Evolutionary conservation across 495 filamentous ascomycete genomes (phyloP).

Genomic region (Xylaria venustula): DNA sequence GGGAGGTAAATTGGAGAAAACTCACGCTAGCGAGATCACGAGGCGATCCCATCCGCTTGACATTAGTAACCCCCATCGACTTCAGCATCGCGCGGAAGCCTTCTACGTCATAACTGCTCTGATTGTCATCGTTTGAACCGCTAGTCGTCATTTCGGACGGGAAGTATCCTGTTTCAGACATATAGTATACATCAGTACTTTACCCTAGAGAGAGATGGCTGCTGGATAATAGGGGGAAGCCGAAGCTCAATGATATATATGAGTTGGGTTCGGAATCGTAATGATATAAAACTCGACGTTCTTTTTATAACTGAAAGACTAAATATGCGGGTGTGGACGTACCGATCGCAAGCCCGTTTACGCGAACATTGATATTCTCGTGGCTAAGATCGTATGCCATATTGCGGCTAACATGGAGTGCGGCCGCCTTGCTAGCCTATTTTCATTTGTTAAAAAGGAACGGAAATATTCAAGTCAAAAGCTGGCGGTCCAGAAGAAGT

Average conservation of each 20-base stretch:
- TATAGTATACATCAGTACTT: neutral
- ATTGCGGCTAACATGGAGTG: slow-evolving; percentile 66
- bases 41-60: slow-evolving; percentile 28
- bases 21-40: slow-evolving; percentile 28
- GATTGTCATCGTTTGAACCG: slow-evolving; percentile 45
- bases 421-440: slow-evolving; percentile 65
- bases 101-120: slow-evolving; percentile 37
- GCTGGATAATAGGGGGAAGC: neutral
- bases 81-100: slow-evolving; percentile 11
- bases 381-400: slow-evolving; percentile 39
- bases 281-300: no score
- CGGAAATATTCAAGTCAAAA: neutral
- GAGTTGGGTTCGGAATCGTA: no score
- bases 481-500: no score
- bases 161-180: slow-evolving; percentile 38
- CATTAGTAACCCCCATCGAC: slow-evolving; percentile 11
- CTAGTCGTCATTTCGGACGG: slow-evolving; percentile 71
- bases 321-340: neutral
- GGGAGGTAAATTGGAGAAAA: neutral
- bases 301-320: no score
- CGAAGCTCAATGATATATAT: no score
- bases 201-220: neutral
- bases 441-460: neutral
- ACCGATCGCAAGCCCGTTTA: slow-evolving; percentile 64
- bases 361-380: slow-evolving; percentile 56